phyloP scores from a whole-genome alignment of 306 rosid species.

The Fagus crenata region DNA sequence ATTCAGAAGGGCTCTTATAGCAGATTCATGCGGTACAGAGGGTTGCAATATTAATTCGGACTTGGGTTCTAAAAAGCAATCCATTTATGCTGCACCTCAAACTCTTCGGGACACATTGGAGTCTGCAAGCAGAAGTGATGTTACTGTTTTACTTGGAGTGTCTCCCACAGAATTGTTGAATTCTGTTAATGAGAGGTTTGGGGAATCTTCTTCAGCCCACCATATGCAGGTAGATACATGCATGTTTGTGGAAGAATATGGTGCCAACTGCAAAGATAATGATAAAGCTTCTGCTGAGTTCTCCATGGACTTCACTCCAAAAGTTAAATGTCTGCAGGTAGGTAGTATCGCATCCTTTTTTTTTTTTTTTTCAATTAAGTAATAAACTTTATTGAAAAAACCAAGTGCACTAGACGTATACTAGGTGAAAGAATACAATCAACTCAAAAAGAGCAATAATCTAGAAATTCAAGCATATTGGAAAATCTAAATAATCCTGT shows the following conservation, averaged over 20 bases:
- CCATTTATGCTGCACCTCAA: conserved; percentile 27
- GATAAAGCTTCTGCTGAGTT: conserved; percentile 16
- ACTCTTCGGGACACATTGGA: conserved; percentile 34
- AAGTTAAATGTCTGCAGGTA: conserved; percentile 25
- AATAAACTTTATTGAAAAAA: too few species aligned
- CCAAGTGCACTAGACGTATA: too few species aligned
- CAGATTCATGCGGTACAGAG: conserved; percentile 40
- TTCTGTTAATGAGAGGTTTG: conserved; percentile 22
- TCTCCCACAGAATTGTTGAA: conserved; percentile 34
- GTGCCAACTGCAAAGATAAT: conserved; percentile 22
- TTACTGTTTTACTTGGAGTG: conserved; percentile 34
- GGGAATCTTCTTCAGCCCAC: conserved; percentile 22
- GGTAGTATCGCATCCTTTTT: conserved; percentile 8
- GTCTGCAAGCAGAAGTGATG: conserved; percentile 44
- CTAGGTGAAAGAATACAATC: too few species aligned
- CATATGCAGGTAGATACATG: conserved; percentile 25
- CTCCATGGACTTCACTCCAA: not conserved
- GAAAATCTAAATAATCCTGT: too few species aligned
- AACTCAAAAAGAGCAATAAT: too few species aligned
- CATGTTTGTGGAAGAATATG: conserved; percentile 22
- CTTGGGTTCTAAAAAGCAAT: conserved; percentile 37
- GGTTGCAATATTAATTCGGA: conserved; percentile 39
- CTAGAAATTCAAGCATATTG: too few species aligned
- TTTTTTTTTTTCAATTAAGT: too few species aligned
- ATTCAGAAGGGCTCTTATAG: conserved; percentile 20